Percentiles rank a stretch among this genome's conserved stretches.
Conservation (phyloP, 1,284 basidiomycete species). For the Puccinia polysora region DNA sequence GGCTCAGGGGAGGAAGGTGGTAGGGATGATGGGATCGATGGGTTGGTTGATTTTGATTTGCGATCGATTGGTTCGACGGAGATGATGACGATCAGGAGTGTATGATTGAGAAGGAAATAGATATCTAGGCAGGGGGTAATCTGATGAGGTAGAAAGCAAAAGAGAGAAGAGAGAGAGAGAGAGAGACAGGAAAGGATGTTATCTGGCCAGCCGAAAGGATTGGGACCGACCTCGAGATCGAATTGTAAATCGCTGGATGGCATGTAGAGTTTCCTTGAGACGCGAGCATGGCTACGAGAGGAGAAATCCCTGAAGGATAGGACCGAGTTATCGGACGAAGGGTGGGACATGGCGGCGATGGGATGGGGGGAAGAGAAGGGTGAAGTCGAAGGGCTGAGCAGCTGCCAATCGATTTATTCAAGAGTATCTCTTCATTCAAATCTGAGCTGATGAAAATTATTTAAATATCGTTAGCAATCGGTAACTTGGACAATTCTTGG, state of each 20-base stretch:
- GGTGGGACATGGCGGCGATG: too few species aligned
- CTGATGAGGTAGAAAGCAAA: not conserved
- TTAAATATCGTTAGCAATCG: too few species aligned
- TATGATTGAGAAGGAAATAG: not conserved
- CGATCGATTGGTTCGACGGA: not conserved
- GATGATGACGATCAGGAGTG: not conserved
- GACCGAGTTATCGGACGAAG: too few species aligned
- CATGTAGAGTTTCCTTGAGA: slow-evolving; percentile 6
- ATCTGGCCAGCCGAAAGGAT: too few species aligned
- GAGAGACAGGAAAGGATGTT: not conserved
- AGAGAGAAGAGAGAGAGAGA: not conserved
- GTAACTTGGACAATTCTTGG: too few species aligned
- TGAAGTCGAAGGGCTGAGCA: too few species aligned
- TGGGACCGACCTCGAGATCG: slow-evolving; percentile 16
- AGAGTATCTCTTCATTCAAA: too few species aligned
- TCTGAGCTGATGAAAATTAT: too few species aligned
- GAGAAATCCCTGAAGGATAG: slow-evolving; percentile 12
- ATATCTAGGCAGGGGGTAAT: not conserved
- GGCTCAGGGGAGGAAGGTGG: not conserved
- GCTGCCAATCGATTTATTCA: too few species aligned
- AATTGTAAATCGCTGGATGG: not conserved
- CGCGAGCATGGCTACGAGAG: not conserved
- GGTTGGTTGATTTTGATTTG: too few species aligned
- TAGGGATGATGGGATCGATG: too few species aligned
- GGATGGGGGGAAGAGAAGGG: too few species aligned